Base-by-base conservation (phyloP, 148 eudicot species). In the Cornus florida region DNA sequence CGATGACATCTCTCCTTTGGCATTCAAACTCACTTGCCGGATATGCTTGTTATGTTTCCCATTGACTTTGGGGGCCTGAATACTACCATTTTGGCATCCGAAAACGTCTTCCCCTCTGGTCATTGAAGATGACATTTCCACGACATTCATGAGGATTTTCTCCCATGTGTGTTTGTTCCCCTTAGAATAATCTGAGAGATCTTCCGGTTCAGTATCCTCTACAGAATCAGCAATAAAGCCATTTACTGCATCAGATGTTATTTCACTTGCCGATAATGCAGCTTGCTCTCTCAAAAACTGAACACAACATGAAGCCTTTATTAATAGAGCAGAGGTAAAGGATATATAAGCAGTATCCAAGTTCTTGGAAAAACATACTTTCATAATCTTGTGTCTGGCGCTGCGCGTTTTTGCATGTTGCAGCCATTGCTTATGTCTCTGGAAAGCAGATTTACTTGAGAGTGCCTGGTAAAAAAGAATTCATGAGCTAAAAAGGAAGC, bases 401-500 rank as follows among this genome's bases (percentile, higher is more conserved):
- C 98, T 91, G 50, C 97, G 97, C 72, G 98, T 95, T 90, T 93
- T 95, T 72, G 98, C 98, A 88, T 95, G 91, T 69, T 92, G 91
- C 76, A 95, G 74, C 98, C 97, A 95, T 89, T 88, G 89, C 78
- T 88, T 92, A 81, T 95, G 97, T 88, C 90, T 93, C 83, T 93
- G 90, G 75, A 90, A 92, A 79, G 97, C 97, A 79, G 92, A 88
- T 84, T 89, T 93, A 85, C 90, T 90, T 17, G 98, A 93, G 73
- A 95, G 97, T 50, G 97, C 93, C 98, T 95, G 86, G 57, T 19
- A 53, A 33, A 11, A 14, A 72, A 70, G 31, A 72, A 72, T 41
- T 67, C 66, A 69, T 76, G 71, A 82, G 80, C 48, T 23, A 0
- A 69, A 39, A 62, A 59, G 53, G 39, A 59, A 67, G 73, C 31